These are phyloP conservation scores for Primulina huaijiensis DNA, from an alignment of 257 asterid genomes.

Conservation along the genomic window DNA sequence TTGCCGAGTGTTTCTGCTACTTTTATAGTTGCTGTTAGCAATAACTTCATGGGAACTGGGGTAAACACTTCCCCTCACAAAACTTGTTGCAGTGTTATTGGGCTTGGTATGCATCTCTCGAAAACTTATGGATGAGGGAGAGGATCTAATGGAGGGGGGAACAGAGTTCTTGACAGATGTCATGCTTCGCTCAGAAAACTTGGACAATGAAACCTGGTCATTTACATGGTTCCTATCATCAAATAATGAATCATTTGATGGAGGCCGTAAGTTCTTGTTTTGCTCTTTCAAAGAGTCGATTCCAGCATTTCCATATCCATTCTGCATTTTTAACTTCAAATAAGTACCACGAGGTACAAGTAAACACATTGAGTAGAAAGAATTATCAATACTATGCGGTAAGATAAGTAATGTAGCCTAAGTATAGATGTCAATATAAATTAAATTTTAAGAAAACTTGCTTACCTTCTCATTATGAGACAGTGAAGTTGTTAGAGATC, in stretches of 20 bases:
- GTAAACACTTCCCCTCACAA: constrained; percentile 30
- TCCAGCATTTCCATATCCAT: constrained; percentile 39
- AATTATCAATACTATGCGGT: background rate
- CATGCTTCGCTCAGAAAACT: constrained; percentile 60
- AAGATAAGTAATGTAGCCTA: background rate
- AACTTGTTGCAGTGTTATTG: constrained; percentile 23
- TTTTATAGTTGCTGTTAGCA: constrained; percentile 22
- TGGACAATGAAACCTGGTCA: constrained; percentile 37
- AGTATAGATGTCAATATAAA: constrained; percentile 10
- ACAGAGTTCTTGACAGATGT: constrained; percentile 42
- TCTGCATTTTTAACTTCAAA: constrained; percentile 37
- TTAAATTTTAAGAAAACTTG: constrained; percentile 11
- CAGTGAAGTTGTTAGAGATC: constrained; percentile 50
- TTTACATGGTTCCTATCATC: constrained; percentile 38
- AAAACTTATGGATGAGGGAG: constrained; percentile 48
- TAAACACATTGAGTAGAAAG: background rate
- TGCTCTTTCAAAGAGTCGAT: constrained; percentile 21
- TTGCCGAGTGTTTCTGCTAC: constrained; percentile 21
- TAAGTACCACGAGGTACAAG: constrained; percentile 1
- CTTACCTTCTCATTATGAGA: constrained; percentile 64
- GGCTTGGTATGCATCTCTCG: constrained; percentile 37
- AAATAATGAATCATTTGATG: constrained; percentile 35
- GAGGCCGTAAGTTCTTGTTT: constrained; percentile 21
- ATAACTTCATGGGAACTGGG: constrained; percentile 25
- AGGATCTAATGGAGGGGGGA: constrained; percentile 36